Percentiles rank a stretch among this genome's conserved stretches.
phyloP scores from a whole-genome alignment of 371 early-diverging fungal species.

The Mucor velutinosus region DNA sequence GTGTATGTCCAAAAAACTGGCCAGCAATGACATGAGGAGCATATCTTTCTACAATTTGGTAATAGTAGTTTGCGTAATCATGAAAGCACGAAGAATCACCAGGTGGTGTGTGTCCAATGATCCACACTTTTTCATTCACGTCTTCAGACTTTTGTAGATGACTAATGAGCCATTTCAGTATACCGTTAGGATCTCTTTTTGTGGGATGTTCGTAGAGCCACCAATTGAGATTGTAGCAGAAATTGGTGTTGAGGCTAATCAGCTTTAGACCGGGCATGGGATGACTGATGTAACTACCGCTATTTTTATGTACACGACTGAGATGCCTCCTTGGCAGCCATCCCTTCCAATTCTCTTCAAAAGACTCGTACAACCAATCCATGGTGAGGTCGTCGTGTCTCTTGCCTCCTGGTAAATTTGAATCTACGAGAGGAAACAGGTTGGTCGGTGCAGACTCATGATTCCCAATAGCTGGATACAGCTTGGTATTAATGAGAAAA shows the following conservation, averaged over 20 bases:
- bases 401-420: constrained; percentile 33
- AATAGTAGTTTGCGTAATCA: constrained; percentile 60
- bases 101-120: constrained; percentile 62
- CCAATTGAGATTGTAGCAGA: constrained; percentile 62
- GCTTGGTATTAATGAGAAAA: constrained; percentile 28
- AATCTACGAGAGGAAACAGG: constrained; percentile 45
- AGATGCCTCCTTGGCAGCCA: constrained; percentile 44
- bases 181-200: constrained; percentile 54
- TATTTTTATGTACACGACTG: constrained; percentile 35
- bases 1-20: constrained; percentile 68
- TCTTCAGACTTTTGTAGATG: constrained; percentile 61
- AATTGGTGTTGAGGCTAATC: constrained; percentile 67
- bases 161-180: constrained; percentile 52
- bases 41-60: constrained; percentile 61
- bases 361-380: constrained; percentile 52
- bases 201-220: constrained; percentile 46
- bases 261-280: constrained; percentile 53
- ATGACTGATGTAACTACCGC: constrained; percentile 50
- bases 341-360: constrained; percentile 54
- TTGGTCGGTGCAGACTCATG: constrained; percentile 58
- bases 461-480: constrained; percentile 63
- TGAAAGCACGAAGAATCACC: constrained; percentile 58
- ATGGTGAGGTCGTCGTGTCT: constrained; percentile 31
- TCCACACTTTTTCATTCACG: constrained; percentile 56
- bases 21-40: constrained; percentile 62